A percentile compares a stretch with the other conserved stretches of the same genome.
Conservation (phyloP, 352 stramenopile genomes). For the Phytophthora chlamydospora region DNA sequence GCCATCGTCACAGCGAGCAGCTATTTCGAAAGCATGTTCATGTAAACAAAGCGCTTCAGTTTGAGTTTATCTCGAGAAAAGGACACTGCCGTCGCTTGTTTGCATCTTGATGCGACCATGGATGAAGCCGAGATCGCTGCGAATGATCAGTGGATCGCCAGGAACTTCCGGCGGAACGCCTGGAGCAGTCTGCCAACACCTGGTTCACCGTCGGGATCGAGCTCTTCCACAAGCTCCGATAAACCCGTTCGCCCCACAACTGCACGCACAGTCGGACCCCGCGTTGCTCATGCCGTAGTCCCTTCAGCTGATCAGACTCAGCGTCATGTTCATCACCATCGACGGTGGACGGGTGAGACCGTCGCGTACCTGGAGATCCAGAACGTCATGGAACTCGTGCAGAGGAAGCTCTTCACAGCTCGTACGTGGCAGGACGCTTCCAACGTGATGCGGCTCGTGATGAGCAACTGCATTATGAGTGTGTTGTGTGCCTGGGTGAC, state of each 20-base stretch:
- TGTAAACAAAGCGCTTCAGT: no score
- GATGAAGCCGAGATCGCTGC: not conserved
- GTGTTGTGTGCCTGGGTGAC: conserved; percentile 28
- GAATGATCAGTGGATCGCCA: not conserved
- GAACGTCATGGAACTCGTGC: conserved; percentile 36
- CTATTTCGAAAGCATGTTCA: no score
- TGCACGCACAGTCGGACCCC: conserved; percentile 1
- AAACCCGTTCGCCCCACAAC: not conserved
- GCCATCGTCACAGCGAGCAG: no score
- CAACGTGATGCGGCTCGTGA: conserved; percentile 41
- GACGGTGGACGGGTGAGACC: conserved; percentile 1
- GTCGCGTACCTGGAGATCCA: conserved; percentile 27
- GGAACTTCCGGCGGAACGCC: conserved; percentile 3
- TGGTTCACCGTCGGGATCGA: not conserved
- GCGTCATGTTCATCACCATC: not conserved
- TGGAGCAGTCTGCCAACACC: not conserved
- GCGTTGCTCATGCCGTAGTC: not conserved
- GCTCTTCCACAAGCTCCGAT: not conserved
- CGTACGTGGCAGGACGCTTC: conserved; percentile 39
- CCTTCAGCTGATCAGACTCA: not conserved
- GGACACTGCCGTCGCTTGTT: no score
- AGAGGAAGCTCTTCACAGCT: conserved; percentile 35
- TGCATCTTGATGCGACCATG: not conserved
- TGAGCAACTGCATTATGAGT: conserved; percentile 33
- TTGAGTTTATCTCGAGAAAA: no score